Conservation (phyloP, 2,329 filamentous ascomycete species). For the Talaromyces pinophilus region DNA sequence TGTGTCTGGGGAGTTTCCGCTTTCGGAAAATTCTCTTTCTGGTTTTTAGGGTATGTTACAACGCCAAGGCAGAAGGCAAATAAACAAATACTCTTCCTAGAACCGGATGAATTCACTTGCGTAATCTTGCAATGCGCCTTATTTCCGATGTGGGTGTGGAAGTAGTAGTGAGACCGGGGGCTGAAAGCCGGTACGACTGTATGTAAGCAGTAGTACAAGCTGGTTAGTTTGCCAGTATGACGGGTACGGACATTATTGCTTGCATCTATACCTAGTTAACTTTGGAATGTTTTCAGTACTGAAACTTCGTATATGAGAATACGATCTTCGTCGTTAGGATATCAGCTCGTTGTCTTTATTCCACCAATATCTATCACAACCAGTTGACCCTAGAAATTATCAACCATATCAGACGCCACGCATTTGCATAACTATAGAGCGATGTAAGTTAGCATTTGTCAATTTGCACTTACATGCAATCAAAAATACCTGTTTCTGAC, state of each 20-base stretch:
- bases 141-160: background rate
- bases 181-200: background rate
- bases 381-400: background rate
- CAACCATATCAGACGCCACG: background rate
- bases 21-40: background rate
- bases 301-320: background rate
- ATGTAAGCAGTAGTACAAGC: background rate
- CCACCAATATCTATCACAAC: background rate
- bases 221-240: background rate
- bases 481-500: background rate
- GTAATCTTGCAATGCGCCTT: background rate
- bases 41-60: background rate
- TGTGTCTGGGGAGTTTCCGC: background rate
- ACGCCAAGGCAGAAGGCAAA: background rate
- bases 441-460: background rate
- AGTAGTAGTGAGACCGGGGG: background rate
- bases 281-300: background rate
- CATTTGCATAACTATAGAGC: background rate
- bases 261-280: background rate
- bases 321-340: background rate
- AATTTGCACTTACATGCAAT: background rate
- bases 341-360: background rate
- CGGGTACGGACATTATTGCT: background rate
- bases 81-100: constrained; percentile 5
- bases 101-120: background rate